Base-by-base conservation (phyloP, 306 rosid species). In the Lathyrus aphaca region DNA sequence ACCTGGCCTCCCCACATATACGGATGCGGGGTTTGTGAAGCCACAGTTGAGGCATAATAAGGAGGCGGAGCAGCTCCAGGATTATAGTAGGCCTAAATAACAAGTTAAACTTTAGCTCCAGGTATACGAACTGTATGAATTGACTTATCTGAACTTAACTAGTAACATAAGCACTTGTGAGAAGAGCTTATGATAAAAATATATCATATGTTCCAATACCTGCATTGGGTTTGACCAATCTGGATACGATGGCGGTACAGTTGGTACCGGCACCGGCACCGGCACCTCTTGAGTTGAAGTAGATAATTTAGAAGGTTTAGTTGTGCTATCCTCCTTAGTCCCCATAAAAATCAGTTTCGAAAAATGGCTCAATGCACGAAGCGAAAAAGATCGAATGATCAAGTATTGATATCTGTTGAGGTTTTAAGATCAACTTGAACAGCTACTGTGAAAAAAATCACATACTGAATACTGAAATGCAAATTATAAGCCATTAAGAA, bases 1-100 rank as follows among this genome's bases (percentile, higher is more conserved):
- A 95, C 99, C 92, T 95, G 99, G 69, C 89, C 44, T 78, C 99
- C 99, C 99, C 99, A 95, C 44, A 95, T 9, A 86, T 91, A 95
- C 12, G 97, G 99, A 72, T 95, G 97, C 15, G 96, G 92, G 60
- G 91, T 65, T 17, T 97, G 87, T 5, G 98, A 81, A 74, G 92
- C 95, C 74, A 93, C 94, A 17, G 96, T 88, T 5, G 99, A 77
- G 54, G 99, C 91, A 35, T 84, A 95, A 86, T 83, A 95, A 10
- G 97, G 96, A 60, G 96, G 95, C 2, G 97, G 91, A 59, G 96
- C 82, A 19, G 86, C 95, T 66, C 99, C 99, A 44, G 92, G 82
- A 66, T 90, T 85, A 79, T 89, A 91, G 83, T 89, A 95, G 80
- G 99, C 99, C 99, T 95, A 81, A 72, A 78, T 27, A 77, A 69